phyloP scores from a whole-genome alignment of 2,329 filamentous ascomycete genomes.

The Colletotrichum shisoi region DNA sequence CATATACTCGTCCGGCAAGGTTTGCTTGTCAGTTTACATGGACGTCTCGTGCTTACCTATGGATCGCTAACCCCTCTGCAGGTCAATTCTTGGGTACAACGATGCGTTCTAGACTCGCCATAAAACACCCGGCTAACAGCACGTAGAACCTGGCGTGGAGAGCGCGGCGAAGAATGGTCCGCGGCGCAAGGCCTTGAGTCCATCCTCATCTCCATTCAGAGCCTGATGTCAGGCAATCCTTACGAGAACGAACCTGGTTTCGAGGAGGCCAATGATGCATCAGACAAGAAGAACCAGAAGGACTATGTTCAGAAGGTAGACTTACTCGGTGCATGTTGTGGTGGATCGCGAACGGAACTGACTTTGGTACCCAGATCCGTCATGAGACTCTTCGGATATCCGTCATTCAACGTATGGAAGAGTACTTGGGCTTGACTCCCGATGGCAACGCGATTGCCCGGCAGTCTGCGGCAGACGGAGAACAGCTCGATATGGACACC shows the following conservation, averaged over 20 bases:
- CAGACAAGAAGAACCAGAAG: slow-evolving; percentile 76
- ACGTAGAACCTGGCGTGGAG: slow-evolving; percentile 88
- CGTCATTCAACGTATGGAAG: slow-evolving; percentile 84
- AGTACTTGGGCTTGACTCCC: slow-evolving; percentile 71
- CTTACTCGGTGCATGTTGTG: neutral
- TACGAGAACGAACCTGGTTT: slow-evolving; percentile 97
- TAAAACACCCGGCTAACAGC: slow-evolving; percentile 39
- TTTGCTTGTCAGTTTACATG: slow-evolving; percentile 76
- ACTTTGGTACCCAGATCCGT: slow-evolving; percentile 68
- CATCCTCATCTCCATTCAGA: slow-evolving; percentile 93
- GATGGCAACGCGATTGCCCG: slow-evolving; percentile 55
- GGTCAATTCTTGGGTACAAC: slow-evolving; percentile 82
- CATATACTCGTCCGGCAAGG: slow-evolving; percentile 89
- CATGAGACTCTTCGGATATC: slow-evolving; percentile 90
- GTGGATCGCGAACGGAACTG: slow-evolving; percentile 34
- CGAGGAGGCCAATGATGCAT: slow-evolving; percentile 72
- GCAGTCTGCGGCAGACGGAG: slow-evolving; percentile 46
- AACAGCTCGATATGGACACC: slow-evolving; percentile 57
- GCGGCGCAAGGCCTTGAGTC: slow-evolving; percentile 95
- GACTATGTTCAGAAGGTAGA: slow-evolving; percentile 80
- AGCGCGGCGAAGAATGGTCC: slow-evolving; percentile 93
- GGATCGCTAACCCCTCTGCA: slow-evolving; percentile 47
- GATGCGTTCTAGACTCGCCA: slow-evolving; percentile 30
- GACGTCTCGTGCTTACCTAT: neutral
- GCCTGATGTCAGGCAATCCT: slow-evolving; percentile 89